Evolutionary conservation across 257 asterid genomes (phyloP), one percentile per base, ranked within the genome.

Genomic region (Scutellaria minor): DNA sequence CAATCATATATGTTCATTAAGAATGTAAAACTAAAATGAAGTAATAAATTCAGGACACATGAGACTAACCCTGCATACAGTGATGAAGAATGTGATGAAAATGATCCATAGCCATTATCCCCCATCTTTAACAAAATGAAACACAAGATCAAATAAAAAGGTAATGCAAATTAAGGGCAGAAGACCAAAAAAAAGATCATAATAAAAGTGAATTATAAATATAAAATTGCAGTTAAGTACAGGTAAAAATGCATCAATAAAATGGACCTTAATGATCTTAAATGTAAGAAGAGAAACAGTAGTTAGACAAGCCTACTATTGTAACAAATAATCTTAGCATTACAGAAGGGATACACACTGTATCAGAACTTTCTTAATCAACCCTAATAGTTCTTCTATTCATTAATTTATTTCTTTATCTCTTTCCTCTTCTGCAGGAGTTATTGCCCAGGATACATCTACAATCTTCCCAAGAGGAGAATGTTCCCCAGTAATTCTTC

Each of bases 11-110:
- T 41, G 24, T 51, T 48, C 35, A 40, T 42, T 18, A 20, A 52
- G 51, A 65, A 61, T 10, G 35, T n/a, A 54, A 45, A 58, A 55
- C 31, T 59, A 48, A 54, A 76, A 18, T 31, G 6, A 63, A 44
- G 18, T 15, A 69, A 24, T 47, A 73, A 76, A 72, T 73, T 60
- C 44, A 51, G 5, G 62, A 66, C 45, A 66, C 7, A 42, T 71
- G 64, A 64, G 75, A 81, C 92, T 56, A 68, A 91, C 98, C 92
- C 88, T 72, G 83, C 82, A 85, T 82, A 91, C 22, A 82, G 45
- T 66, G 95, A 81, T 60, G 97, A 78, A 48, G 96, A 79, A 77
- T 78, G 92, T 48, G 96, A 77, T 70, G 91, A 56, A 73, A 80
- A 51, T 35, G 94, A 68, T 75, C 92, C 92, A 66, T 86, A 89